phyloP scores from a whole-genome alignment of 129 eudicot species.

The Helianthus tuberosus region DNA sequence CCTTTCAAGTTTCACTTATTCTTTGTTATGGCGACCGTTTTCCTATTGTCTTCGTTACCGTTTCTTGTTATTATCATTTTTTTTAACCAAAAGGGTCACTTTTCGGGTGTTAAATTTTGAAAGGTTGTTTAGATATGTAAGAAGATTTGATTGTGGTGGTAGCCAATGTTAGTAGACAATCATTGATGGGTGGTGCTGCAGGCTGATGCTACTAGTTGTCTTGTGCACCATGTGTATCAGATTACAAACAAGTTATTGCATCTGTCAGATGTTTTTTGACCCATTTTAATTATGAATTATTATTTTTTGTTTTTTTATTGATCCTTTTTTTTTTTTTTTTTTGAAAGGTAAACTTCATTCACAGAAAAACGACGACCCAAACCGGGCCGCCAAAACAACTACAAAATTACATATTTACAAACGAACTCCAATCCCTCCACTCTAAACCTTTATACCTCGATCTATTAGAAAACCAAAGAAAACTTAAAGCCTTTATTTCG shows the following conservation, averaged over 20 bases:
- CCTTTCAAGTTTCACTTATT: background rate
- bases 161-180: background rate
- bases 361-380: too few species aligned
- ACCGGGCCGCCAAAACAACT: too few species aligned
- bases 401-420: too few species aligned
- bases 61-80: background rate
- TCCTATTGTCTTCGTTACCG: background rate
- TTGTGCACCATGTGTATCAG: slow-evolving; percentile 6
- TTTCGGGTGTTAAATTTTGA: background rate
- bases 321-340: too few species aligned
- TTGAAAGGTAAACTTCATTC: too few species aligned
- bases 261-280: slow-evolving; percentile 9
- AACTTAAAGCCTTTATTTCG: too few species aligned
- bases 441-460: too few species aligned
- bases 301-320: background rate
- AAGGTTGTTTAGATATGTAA: background rate
- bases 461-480: too few species aligned
- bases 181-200: background rate
- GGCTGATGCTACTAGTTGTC: background rate
- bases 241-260: slow-evolving; percentile 4
- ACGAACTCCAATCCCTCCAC: too few species aligned
- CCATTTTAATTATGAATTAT: background rate
- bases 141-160: slow-evolving; percentile 1
- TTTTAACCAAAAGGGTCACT: background rate
- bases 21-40: background rate